Evolutionary conservation across 2,329 filamentous ascomycete genomes (phyloP).

Genomic region (Alternaria triticina): DNA sequence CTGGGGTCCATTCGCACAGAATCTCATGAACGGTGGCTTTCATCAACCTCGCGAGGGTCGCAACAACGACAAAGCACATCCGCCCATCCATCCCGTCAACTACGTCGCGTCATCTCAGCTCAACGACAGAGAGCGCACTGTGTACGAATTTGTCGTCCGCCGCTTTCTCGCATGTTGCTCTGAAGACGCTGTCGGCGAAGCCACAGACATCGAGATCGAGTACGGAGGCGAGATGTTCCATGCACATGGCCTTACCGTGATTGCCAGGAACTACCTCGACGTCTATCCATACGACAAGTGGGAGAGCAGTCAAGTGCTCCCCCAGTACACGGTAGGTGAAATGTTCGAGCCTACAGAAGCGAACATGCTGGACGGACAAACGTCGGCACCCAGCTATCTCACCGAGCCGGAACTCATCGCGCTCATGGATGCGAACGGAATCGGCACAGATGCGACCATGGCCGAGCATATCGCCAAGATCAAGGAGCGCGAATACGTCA

Average conservation of each 20-base stretch:
- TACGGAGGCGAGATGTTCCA: slow-evolving; percentile 86
- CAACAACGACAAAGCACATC: slow-evolving; percentile 96
- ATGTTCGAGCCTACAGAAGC: slow-evolving; percentile 87
- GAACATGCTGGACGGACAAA: slow-evolving; percentile 89
- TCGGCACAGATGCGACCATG: slow-evolving; percentile 98
- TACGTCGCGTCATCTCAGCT: slow-evolving; percentile 71
- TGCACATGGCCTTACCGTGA: slow-evolving; percentile 81
- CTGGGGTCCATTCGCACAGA: slow-evolving; percentile 84
- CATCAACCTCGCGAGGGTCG: slow-evolving; percentile 80
- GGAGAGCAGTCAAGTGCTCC: slow-evolving; percentile 85
- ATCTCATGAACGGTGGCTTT: slow-evolving; percentile 76
- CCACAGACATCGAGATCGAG: slow-evolving; percentile 81
- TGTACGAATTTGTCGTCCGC: slow-evolving; percentile 92
- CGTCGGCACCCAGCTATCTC: slow-evolving; percentile 80
- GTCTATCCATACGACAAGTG: slow-evolving; percentile 97
- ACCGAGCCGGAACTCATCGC: slow-evolving; percentile 95
- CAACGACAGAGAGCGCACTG: slow-evolving; percentile 69
- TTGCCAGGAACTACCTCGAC: slow-evolving; percentile 91
- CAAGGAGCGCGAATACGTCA: slow-evolving; percentile 85
- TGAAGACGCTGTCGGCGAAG: slow-evolving; percentile 86
- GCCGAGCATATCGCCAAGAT: slow-evolving; percentile 98
- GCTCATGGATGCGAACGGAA: slow-evolving; percentile 98
- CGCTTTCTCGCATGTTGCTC: slow-evolving; percentile 96
- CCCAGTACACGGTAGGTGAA: slow-evolving; percentile 79
- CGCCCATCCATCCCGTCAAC: slow-evolving; percentile 94